Conservation (phyloP, 2,329 filamentous ascomycete species). For the Helminthosporium solani region DNA sequence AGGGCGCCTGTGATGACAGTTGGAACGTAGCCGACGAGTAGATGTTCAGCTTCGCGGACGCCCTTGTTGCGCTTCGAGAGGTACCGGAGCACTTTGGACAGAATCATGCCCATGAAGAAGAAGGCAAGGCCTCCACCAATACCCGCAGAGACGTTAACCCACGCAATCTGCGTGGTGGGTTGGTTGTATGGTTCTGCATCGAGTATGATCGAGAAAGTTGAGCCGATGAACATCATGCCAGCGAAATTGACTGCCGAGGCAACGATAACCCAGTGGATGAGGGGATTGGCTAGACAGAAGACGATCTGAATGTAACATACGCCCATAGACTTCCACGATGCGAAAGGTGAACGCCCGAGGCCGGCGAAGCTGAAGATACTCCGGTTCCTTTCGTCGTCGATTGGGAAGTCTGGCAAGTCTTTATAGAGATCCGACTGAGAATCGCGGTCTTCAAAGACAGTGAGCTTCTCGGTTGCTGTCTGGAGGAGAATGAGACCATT, state of each 20-base stretch:
- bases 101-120: conserved; percentile 10
- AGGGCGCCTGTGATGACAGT: conserved; percentile 25
- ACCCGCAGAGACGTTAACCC: conserved; percentile 23
- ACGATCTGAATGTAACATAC: conserved; percentile 29
- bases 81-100: conserved; percentile 16
- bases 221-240: conserved; percentile 33
- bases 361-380: conserved; percentile 18
- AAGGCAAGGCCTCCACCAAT: conserved; percentile 22
- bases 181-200: conserved; percentile 25
- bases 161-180: conserved; percentile 11
- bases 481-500: conserved; percentile 45
- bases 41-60: conserved; percentile 35
- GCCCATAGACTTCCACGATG: conserved; percentile 26
- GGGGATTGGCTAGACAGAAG: conserved; percentile 30
- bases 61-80: conserved; percentile 29
- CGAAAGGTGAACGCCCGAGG: conserved; percentile 23
- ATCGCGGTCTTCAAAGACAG: conserved; percentile 40
- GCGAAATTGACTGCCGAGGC: conserved; percentile 26
- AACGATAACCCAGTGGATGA: conserved; percentile 37
- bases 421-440: conserved; percentile 26
- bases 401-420: conserved; percentile 22
- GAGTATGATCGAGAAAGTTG: conserved; percentile 24
- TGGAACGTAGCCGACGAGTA: conserved; percentile 29
- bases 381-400: conserved; percentile 6
- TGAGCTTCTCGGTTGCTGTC: conserved; percentile 42